A percentile compares a stretch with the other conserved stretches of the same genome.
phyloP scores from a whole-genome alignment of 2,329 filamentous ascomycete genomes.

The Diplodia mutila region DNA sequence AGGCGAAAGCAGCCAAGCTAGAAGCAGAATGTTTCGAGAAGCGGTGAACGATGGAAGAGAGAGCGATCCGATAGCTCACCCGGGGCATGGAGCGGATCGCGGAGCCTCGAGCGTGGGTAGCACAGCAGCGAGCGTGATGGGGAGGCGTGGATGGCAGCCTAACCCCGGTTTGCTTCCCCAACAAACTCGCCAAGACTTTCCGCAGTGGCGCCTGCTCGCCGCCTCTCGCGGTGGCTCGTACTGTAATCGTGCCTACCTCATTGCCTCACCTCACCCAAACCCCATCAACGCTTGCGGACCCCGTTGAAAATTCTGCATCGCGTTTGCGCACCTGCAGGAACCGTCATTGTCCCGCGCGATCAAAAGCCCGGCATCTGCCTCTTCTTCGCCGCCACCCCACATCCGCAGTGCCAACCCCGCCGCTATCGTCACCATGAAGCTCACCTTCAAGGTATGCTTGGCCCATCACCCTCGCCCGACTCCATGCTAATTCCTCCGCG shows the following conservation, averaged over 20 bases:
- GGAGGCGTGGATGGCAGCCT: not conserved
- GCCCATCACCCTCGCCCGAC: slow-evolving; percentile 23
- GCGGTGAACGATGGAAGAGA: not conserved
- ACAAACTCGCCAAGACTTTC: not conserved
- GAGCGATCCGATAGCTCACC: not conserved
- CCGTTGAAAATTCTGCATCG: slow-evolving; percentile 33
- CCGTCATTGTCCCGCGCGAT: not conserved
- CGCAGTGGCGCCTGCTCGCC: slow-evolving; percentile 8
- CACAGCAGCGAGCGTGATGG: not conserved
- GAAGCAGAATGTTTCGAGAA: not conserved
- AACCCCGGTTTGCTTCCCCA: not conserved
- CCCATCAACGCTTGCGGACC: slow-evolving; percentile 13
- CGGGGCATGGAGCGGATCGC: not conserved
- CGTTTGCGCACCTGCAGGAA: slow-evolving; percentile 30
- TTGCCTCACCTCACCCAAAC: slow-evolving; percentile 4
- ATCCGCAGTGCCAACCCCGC: slow-evolving; percentile 22
- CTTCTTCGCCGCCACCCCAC: slow-evolving; percentile 26
- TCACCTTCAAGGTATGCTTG: slow-evolving; percentile 67
- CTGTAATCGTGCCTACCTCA: slow-evolving; percentile 18
- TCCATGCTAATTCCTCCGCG: slow-evolving; percentile 24
- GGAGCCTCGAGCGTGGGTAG: not conserved
- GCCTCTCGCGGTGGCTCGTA: slow-evolving; percentile 13
- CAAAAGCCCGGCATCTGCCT: slow-evolving; percentile 11
- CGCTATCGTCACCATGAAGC: slow-evolving; percentile 59
- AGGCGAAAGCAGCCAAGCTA: not conserved